Evolutionary conservation across 176 grass and related monocot genomes (phyloP).

Genomic region (Lolium perenne): DNA sequence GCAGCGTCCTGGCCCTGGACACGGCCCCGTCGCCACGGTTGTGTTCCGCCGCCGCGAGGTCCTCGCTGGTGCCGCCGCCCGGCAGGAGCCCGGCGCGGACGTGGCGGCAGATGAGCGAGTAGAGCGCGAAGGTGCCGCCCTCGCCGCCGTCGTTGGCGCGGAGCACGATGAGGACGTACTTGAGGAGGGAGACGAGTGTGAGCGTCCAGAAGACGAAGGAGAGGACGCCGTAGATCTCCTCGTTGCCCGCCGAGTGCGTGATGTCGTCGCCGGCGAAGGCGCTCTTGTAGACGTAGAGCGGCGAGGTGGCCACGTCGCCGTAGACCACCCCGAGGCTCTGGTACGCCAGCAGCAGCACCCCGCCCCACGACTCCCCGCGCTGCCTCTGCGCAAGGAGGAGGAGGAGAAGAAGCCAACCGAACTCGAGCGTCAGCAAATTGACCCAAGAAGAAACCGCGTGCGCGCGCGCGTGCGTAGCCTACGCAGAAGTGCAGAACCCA

Average conservation of each 20-base stretch:
- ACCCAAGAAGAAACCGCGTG: constrained; percentile 1
- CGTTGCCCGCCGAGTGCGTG: constrained; percentile 83
- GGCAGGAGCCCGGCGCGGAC: constrained; percentile 77
- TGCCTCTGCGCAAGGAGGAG: constrained; percentile 12
- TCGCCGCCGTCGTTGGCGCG: constrained; percentile 89
- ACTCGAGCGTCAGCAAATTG: not conserved
- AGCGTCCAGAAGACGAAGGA: constrained; percentile 99
- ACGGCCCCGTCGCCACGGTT: not conserved
- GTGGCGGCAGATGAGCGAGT: constrained; percentile 96
- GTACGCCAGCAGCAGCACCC: constrained; percentile 79
- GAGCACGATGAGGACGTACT: constrained; percentile 97
- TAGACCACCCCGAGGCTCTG: constrained; percentile 97
- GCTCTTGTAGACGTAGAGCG: constrained; percentile 95
- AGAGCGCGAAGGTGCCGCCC: constrained; percentile 98
- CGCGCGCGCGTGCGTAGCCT: no score
- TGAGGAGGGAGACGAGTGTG: constrained; percentile 84
- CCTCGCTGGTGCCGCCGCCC: constrained; percentile 62
- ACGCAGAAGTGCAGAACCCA: not conserved
- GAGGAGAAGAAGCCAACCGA: not conserved
- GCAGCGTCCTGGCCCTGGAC: constrained; percentile 41
- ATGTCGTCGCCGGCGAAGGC: constrained; percentile 89
- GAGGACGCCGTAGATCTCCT: constrained; percentile 98
- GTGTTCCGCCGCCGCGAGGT: constrained; percentile 56
- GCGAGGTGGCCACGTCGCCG: constrained; percentile 94
- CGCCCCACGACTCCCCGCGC: constrained; percentile 74